These are phyloP conservation scores for Ascochyta fabae DNA, from an alignment of 2,329 filamentous ascomycete species.

Conservation along the genomic window DNA sequence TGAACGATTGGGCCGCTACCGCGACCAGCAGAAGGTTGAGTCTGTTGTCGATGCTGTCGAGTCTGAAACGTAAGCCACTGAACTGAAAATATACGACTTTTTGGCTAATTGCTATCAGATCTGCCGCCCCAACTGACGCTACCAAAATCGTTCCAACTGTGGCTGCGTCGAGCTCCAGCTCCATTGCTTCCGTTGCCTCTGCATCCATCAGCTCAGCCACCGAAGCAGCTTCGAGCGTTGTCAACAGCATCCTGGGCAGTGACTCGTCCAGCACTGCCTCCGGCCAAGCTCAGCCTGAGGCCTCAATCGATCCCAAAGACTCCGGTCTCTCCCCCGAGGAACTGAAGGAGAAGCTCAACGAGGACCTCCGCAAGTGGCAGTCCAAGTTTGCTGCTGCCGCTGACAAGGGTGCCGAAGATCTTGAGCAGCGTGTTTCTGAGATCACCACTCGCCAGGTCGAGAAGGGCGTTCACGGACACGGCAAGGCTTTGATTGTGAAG, in stretches of 20 bases:
- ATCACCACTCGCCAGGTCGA: constrained; percentile 76
- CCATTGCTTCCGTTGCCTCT: constrained; percentile 26
- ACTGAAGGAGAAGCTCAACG: constrained; percentile 67
- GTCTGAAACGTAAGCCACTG: constrained; percentile 31
- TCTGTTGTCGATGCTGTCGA: constrained; percentile 64
- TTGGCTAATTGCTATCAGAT: constrained; percentile 16
- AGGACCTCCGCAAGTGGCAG: constrained; percentile 86
- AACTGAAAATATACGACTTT: too few relatives aligned
- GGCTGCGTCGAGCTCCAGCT: constrained; percentile 18
- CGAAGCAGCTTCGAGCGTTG: constrained; percentile 38
- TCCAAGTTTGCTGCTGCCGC: constrained; percentile 84
- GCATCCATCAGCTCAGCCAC: constrained; percentile 29
- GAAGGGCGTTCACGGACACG: constrained; percentile 69
- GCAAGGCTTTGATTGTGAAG: constrained; percentile 69
- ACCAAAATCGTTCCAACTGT: constrained; percentile 28
- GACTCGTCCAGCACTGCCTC: constrained; percentile 32
- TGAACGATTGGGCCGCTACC: constrained; percentile 82
- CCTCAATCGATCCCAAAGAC: constrained; percentile 24
- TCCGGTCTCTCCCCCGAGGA: constrained; percentile 46
- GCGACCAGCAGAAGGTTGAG: constrained; percentile 67
- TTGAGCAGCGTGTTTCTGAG: constrained; percentile 68
- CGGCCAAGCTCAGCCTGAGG: constrained; percentile 24
- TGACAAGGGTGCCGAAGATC: constrained; percentile 78
- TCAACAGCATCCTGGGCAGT: constrained; percentile 40
- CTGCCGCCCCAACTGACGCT: constrained; percentile 20